Conservation (phyloP, 495 filamentous ascomycete genomes). For the Penicillium diatomitis region DNA sequence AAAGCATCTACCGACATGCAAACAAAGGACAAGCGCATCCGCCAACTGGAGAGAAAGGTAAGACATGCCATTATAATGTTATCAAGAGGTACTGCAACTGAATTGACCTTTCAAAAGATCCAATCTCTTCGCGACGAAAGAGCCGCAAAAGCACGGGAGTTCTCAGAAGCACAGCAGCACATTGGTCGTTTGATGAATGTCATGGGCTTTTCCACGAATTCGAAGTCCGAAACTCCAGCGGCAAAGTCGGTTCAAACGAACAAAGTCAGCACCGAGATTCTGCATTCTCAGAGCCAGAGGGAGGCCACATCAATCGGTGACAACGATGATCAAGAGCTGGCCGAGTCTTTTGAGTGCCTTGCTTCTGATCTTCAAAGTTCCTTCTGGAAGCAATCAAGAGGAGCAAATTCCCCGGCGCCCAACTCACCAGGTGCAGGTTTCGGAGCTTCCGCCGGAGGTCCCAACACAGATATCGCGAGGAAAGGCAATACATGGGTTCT, state of each 20-base stretch:
- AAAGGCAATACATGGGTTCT: conserved; percentile 10
- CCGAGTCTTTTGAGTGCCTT: conserved; percentile 15
- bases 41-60: conserved; percentile 33
- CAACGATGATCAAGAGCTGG: conserved; percentile 12
- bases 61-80: too few species aligned
- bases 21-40: conserved; percentile 26
- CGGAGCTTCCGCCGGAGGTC: too few species aligned
- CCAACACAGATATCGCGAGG: not conserved
- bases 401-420: conserved; percentile 5
- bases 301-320: conserved; percentile 11
- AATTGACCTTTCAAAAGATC: conserved; percentile 12
- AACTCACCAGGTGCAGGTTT: not conserved
- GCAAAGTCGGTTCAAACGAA: conserved; percentile 3
- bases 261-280: not conserved
- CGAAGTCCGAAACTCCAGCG: conserved; percentile 11
- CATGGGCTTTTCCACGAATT: conserved; percentile 31
- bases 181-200: conserved; percentile 39
- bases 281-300: conserved; percentile 5
- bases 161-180: conserved; percentile 41
- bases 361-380: conserved; percentile 10
- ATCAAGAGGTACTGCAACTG: too few species aligned
- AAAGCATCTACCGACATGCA: conserved; percentile 25
- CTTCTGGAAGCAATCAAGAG: conserved; percentile 24
- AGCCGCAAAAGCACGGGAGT: conserved; percentile 37
- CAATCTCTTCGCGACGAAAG: conserved; percentile 32